Evolutionary conservation across 805 yeast genomes (phyloP).

Genomic region (Pichia rugopelliculosa): DNA sequence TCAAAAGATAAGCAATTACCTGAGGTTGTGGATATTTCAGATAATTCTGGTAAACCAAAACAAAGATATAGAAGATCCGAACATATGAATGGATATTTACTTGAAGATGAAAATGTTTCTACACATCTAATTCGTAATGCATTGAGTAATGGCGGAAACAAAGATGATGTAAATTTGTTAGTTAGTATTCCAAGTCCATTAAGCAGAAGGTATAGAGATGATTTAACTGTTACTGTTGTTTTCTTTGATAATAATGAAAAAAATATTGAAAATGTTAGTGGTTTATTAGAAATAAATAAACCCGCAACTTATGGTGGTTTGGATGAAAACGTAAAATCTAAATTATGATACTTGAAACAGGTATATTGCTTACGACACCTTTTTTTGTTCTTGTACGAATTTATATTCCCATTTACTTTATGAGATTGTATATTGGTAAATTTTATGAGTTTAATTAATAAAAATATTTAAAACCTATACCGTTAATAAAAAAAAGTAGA

Average conservation of each 20-base stretch:
- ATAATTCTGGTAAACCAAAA: constrained; percentile 52
- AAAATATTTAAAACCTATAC: neutral
- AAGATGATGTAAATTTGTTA: constrained; percentile 81
- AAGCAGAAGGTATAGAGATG: constrained; percentile 90
- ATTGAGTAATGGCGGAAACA: constrained; percentile 74
- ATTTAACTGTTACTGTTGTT: constrained; percentile 90
- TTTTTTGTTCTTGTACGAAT: too few species aligned
- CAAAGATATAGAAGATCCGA: constrained; percentile 59
- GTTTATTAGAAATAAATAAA: constrained; percentile 47
- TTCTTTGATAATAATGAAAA: constrained; percentile 66
- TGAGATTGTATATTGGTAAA: neutral
- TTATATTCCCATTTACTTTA: neutral
- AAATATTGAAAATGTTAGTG: constrained; percentile 34
- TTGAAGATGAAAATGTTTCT: constrained; percentile 83
- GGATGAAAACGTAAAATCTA: constrained; percentile 36
- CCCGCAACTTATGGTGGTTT: constrained; percentile 54
- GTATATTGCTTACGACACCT: too few species aligned
- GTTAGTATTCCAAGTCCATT: constrained; percentile 88
- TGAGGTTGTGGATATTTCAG: constrained; percentile 54
- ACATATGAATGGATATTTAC: constrained; percentile 36
- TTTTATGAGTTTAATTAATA: neutral
- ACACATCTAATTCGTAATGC: constrained; percentile 95
- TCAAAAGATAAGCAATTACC: constrained; percentile 43
- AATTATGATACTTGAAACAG: constrained; percentile 26
- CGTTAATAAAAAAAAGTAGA: neutral